Evolutionary conservation across 441 rosid species (phyloP).

Genomic region (Syzygium malaccense): DNA sequence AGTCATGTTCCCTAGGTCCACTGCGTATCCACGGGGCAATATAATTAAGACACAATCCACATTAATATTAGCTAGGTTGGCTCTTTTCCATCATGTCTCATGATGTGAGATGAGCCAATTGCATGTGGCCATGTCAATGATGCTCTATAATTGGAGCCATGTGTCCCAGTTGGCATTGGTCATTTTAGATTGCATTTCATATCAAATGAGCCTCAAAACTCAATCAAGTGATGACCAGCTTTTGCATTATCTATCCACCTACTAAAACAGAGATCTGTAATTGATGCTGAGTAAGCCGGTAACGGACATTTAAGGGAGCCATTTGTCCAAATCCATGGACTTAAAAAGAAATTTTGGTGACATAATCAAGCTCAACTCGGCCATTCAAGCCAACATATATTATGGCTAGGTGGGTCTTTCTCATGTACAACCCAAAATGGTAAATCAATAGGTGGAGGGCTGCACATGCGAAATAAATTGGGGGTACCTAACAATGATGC

Average conservation of each 20-base stretch:
- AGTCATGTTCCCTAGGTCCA: conserved; percentile 9
- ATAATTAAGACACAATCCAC: not conserved
- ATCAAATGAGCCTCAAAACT: not conserved
- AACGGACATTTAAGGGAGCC: no score
- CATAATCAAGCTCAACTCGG: not conserved
- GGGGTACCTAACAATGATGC: not conserved
- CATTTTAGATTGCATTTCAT: not conserved
- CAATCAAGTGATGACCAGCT: not conserved
- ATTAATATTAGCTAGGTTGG: not conserved
- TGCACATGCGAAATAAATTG: not conserved
- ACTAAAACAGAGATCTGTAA: not conserved
- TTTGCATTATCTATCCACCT: not conserved
- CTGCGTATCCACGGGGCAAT: conserved; percentile 1
- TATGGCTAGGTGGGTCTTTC: not conserved
- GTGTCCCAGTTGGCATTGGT: not conserved
- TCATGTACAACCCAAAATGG: not conserved
- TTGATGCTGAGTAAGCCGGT: not conserved
- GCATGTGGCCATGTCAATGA: not conserved
- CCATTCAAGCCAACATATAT: not conserved
- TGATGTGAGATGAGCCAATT: not conserved
- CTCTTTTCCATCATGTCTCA: not conserved
- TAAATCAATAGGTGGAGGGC: not conserved
- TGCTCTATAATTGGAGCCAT: not conserved
- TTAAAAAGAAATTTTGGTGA: not conserved
- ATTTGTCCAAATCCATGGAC: not conserved